Evolutionary conservation across 2,329 filamentous ascomycete genomes (phyloP).

Genomic region (Nemania sp.): DNA sequence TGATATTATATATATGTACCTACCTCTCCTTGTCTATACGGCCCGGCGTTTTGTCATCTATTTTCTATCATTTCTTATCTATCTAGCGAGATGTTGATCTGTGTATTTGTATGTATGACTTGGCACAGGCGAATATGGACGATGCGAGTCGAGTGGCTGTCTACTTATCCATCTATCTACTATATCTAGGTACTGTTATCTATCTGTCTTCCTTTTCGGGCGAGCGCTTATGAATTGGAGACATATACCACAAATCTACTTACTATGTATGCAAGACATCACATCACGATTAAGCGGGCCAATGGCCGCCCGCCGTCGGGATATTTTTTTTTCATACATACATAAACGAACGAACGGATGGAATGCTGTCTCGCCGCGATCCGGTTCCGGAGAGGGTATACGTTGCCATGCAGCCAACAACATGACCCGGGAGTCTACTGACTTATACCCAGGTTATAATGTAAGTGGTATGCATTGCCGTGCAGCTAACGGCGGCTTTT

Average conservation of each 20-base stretch:
- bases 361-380: background rate
- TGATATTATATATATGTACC: no score
- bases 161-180: no score
- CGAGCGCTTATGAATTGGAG: background rate
- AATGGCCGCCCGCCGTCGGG: background rate
- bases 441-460: no score
- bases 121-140: background rate
- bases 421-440: no score
- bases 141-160: background rate
- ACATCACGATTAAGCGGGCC: background rate
- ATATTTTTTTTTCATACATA: no score
- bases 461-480: no score
- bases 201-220: background rate
- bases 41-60: background rate
- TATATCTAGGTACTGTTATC: background rate
- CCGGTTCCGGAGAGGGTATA: background rate
- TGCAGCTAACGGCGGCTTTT: no score
- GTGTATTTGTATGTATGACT: background rate
- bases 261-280: background rate
- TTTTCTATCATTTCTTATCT: background rate
- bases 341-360: background rate
- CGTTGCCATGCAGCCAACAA: no score
- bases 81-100: background rate
- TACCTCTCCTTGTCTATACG: background rate
- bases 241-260: background rate